Conservation (phyloP, 2,329 filamentous ascomycete species). For the Aspergillus pseudotamarii region DNA sequence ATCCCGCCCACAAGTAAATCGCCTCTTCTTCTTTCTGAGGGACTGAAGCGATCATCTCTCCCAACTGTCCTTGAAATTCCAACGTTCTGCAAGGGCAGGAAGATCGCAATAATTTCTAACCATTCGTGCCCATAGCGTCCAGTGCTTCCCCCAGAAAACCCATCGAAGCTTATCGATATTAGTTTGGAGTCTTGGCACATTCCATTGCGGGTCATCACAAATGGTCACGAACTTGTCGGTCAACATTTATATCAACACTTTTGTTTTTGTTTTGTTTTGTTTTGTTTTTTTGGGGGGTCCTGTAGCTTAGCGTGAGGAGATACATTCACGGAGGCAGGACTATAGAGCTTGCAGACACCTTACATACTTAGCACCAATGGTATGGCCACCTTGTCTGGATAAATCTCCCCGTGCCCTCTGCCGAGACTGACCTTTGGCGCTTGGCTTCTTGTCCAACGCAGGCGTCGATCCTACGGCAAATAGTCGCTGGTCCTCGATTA, state of each 20-base stretch:
- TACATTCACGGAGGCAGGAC: not conserved
- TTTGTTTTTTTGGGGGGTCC: no score
- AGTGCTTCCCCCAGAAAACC: not conserved
- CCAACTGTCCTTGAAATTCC: not conserved
- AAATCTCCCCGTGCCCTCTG: not conserved
- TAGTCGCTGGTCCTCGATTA: conserved; percentile 83
- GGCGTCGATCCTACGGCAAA: conserved; percentile 82
- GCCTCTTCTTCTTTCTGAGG: not conserved
- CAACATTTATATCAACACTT: not conserved
- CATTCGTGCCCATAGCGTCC: not conserved
- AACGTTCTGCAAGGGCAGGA: not conserved
- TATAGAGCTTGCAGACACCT: not conserved
- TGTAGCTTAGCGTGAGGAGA: not conserved
- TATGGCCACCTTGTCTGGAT: not conserved
- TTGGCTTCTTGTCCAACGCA: conserved; percentile 26
- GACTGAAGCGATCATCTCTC: not conserved
- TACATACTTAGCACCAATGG: conserved; percentile 1
- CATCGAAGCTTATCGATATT: not conserved
- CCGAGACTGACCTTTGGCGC: conserved; percentile 20
- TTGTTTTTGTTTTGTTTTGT: no score
- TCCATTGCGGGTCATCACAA: not conserved
- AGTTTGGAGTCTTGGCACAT: conserved; percentile 2
- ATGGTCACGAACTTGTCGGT: conserved; percentile 2
- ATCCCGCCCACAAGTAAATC: not conserved
- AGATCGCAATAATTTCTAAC: not conserved